Percentiles rank a stretch among this genome's conserved stretches.
Conservation (phyloP, 495 filamentous ascomycete genomes). For the Talaromyces stipitatus region DNA sequence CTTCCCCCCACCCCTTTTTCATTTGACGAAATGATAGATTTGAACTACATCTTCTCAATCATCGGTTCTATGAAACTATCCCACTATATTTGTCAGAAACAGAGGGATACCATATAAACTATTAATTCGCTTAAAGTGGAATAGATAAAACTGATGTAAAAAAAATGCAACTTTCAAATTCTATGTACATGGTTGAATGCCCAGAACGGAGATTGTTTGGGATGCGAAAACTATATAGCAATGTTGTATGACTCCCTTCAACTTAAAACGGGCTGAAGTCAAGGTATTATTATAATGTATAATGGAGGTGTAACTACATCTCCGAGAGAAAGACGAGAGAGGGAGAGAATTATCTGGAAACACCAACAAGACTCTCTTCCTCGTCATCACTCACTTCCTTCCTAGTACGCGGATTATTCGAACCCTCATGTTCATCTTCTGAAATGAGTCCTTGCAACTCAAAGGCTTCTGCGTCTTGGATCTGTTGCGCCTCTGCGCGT, state of each 20-base stretch:
- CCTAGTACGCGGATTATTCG: conserved; percentile 18
- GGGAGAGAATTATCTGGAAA: neutral
- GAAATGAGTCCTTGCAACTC: conserved; percentile 86
- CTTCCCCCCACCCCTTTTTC: no score
- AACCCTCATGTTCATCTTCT: conserved; percentile 52
- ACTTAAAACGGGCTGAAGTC: neutral
- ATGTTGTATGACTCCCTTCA: neutral
- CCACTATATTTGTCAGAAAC: no score
- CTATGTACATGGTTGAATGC: no score
- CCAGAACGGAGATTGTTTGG: no score
- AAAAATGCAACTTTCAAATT: no score
- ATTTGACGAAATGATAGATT: no score
- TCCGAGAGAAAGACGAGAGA: neutral
- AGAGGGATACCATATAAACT: no score
- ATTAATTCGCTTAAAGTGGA: no score
- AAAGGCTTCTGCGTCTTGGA: conserved; percentile 77
- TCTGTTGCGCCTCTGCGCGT: conserved; percentile 41
- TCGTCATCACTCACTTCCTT: conserved; percentile 31
- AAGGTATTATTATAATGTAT: neutral
- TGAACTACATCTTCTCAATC: no score
- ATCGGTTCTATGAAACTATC: no score
- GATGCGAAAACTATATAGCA: neutral
- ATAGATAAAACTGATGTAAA: no score
- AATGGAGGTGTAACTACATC: neutral
- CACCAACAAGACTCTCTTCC: conserved; percentile 7